phyloP scores from a whole-genome alignment of 441 rosid species.

The Adansonia madagascariensis region DNA sequence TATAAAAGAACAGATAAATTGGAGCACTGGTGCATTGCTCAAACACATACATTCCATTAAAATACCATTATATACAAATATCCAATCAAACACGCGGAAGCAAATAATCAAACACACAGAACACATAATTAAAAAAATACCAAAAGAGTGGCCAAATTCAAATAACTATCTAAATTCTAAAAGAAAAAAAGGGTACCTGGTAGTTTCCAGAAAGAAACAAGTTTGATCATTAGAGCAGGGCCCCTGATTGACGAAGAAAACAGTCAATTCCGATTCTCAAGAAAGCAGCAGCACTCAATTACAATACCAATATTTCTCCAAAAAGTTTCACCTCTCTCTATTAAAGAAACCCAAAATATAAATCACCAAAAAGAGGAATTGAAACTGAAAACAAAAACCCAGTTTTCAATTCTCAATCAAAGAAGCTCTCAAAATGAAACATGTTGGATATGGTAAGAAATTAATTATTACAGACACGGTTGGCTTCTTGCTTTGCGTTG shows the following conservation, averaged over 20 bases:
- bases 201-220: slow-evolving; percentile 20
- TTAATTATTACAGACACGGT: neutral
- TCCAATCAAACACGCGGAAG: neutral
- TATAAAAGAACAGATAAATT: neutral
- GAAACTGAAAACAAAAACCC: neutral
- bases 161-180: neutral
- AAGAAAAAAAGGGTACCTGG: slow-evolving; percentile 17
- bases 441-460: neutral
- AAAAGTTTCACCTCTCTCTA: neutral
- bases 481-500: slow-evolving; percentile 11
- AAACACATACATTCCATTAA: neutral
- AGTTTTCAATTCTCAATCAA: neutral
- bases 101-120: slow-evolving; percentile 9
- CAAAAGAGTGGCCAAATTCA: slow-evolving; percentile 4
- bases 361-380: neutral
- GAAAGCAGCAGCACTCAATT: neutral
- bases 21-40: neutral
- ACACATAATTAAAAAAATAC: neutral
- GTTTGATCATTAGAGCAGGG: neutral
- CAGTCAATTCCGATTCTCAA: neutral
- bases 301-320: neutral
- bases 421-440: neutral
- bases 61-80: neutral
- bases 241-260: neutral
- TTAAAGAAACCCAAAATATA: neutral